Evolutionary conservation across 805 yeast species (phyloP), one percentile per base, ranked within the genome.

Genomic region (Wickerhamiella hasegawae): DNA sequence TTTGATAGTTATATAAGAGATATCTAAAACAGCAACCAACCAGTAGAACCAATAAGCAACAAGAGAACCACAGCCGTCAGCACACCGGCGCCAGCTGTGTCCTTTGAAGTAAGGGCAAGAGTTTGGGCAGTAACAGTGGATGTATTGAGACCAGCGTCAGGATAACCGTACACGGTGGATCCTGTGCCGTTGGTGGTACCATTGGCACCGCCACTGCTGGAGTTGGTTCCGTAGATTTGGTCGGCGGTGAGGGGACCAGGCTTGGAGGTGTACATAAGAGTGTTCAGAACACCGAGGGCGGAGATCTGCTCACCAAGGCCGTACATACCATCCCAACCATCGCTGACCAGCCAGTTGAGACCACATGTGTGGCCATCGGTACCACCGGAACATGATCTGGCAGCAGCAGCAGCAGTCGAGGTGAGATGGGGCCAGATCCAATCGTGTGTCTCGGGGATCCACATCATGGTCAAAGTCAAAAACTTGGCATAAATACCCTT

Each of bases 281-380:
- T 35, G 39, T 42, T 47, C 37, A 75, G 62, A 5, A 63, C 62
- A 41, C 84, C 96, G 41, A 84, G 58, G 0, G 95, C 94, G 23
- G 76, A 60, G 69, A 81, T 78, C 58, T 87, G 94, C 59, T 87
- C 94, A 38, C 96, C 96, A 24, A 87, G 64, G 3, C 96, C 95
- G 48, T 69, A 82, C 28, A 52, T 49, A 2, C 69, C 73, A 56
- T 85, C 96, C 74, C 78, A 79, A 15, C 71, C 72, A 6, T 54
- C 53, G n/a, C n/a, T n/a, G 15, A 42, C 45, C 3, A 69, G 57
- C 97, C 97, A 85, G 49, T 80, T 66, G 38, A 69, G 49, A 20
- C 95, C 96, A 63, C 97, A 87, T 0, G 96, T 85, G 43, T 73
- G 77, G 14, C 82, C 82, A 53, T 85, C 96, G 4, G 58, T 40